Evolutionary conservation across 2,329 filamentous ascomycete genomes (phyloP), one percentile per base, ranked within the genome.

Genomic region (Colletotrichum echinochloae): DNA sequence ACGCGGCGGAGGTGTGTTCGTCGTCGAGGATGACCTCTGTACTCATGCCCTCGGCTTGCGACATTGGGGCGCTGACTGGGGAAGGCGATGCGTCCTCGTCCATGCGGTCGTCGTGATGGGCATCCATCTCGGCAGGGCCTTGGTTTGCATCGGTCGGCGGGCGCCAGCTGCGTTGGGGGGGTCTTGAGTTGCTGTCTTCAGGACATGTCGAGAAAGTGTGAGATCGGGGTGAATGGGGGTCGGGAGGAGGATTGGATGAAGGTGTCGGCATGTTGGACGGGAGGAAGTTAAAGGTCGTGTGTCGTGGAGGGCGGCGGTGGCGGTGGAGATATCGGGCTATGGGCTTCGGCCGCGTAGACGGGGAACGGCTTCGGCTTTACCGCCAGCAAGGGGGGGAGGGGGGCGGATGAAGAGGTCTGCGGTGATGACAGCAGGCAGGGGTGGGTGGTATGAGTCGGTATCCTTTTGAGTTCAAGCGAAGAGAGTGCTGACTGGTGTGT

Each of bases 251-350:
- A 74, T 83, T 82, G 63, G 81, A 80, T 20, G 83, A 84, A 67
- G 83, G 83, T 30, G 83, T 85, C 72, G 83, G 83, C 83, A 85
- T 85, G 73, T 66, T 81, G 67, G 60, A 20, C 57, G 54, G 6
- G 44, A 18, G 65, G 62, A 62, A 23, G 30, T 23, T 63, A 61
- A 68, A 39, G 57, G 52, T 63, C 41, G 63, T 26, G 51, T 60
- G 72, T 62, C 62, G 61, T 44, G 59, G 59, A 57, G 52, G 46
- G 51, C 51, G 35, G 57, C 67, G 52, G 60, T 71, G 35, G 57
- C 67, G 52, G 60, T 71, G 52, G 51, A 35, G 59, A 71, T 54
- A 55, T 67, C 69, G 66, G 62, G 70, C 63, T 69, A 64, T 70
- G 63, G 64, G 69, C 57, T 16, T 71, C 60, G 69, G 60, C 70